A percentile compares a stretch with the other conserved stretches of the same genome.
Evolutionary conservation across 2,329 filamentous ascomycete species (phyloP).

Genomic region (Bipolaris victoriae): DNA sequence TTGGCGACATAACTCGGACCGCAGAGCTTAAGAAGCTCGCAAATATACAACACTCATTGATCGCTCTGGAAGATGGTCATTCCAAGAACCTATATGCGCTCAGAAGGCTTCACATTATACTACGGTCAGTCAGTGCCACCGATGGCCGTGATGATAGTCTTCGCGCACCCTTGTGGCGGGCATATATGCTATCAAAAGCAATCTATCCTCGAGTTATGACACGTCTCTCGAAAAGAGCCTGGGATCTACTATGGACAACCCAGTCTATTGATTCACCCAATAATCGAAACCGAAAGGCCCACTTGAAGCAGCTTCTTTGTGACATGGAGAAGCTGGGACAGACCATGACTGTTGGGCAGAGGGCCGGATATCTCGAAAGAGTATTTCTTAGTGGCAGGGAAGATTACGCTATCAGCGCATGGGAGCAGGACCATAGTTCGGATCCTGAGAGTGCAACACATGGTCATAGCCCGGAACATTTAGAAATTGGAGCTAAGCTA

Average conservation of each 20-base stretch:
- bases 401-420: conserved; percentile 39
- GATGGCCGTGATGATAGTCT: conserved; percentile 7
- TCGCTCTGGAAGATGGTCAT: background rate
- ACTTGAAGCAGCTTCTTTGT: conserved; percentile 33
- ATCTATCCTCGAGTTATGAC: conserved; percentile 22
- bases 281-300: conserved; percentile 24
- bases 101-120: conserved; percentile 22
- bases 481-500: conserved; percentile 72
- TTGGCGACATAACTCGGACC: conserved; percentile 4
- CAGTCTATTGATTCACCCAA: conserved; percentile 23
- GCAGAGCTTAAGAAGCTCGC: conserved; percentile 18
- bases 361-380: conserved; percentile 34
- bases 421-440: conserved; percentile 35
- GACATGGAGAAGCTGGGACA: conserved; percentile 35
- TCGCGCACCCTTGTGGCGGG: conserved; percentile 37
- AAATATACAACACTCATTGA: conserved; percentile 8
- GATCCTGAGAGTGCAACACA: conserved; percentile 17
- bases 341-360: conserved; percentile 27
- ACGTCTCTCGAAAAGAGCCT: conserved; percentile 35
- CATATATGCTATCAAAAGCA: conserved; percentile 35
- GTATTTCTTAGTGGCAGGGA: conserved; percentile 34
- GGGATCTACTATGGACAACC: conserved; percentile 44
- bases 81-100: conserved; percentile 4
- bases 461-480: conserved; percentile 46
- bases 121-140: conserved; percentile 15